Conservation (phyloP, 1,139 yeast genomes). For the Wickerhamomyces sp. region DNA sequence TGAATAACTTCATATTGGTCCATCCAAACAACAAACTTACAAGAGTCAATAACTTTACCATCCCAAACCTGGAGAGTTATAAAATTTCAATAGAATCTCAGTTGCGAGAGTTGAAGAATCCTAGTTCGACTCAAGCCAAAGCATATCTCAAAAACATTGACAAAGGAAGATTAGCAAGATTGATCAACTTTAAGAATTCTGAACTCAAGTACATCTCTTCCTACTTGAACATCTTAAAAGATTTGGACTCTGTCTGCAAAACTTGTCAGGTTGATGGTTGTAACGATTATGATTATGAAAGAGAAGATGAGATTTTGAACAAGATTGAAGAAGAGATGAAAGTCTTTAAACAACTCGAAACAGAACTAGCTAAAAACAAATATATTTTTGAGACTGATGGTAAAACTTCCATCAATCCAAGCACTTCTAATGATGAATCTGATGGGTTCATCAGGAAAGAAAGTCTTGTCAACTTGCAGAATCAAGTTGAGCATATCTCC, state of each 20-base stretch:
- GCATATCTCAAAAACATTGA: background rate
- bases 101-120: background rate
- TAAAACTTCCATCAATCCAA: background rate
- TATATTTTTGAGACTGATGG: constrained; percentile 10
- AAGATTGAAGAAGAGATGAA: constrained; percentile 10
- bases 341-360: constrained; percentile 5
- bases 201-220: constrained; percentile 7
- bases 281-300: constrained; percentile 11
- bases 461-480: constrained; percentile 6
- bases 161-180: constrained; percentile 1
- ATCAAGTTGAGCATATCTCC: constrained; percentile 2
- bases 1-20: constrained; percentile 10
- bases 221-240: constrained; percentile 4
- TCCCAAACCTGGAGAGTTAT: constrained; percentile 9
- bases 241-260: constrained; percentile 9
- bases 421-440: background rate
- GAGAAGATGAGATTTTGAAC: constrained; percentile 13
- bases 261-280: constrained; percentile 3
- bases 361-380: constrained; percentile 3
- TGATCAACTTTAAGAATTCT: constrained; percentile 2
- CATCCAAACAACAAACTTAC: constrained; percentile 15
- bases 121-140: background rate
- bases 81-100: constrained; percentile 1
- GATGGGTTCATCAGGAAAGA: constrained; percentile 1
- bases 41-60: constrained; percentile 8